These are phyloP conservation scores for Kickxella alabastrina DNA, from an alignment of 192 early-diverging fungal genomes.

Conservation along the genomic window DNA sequence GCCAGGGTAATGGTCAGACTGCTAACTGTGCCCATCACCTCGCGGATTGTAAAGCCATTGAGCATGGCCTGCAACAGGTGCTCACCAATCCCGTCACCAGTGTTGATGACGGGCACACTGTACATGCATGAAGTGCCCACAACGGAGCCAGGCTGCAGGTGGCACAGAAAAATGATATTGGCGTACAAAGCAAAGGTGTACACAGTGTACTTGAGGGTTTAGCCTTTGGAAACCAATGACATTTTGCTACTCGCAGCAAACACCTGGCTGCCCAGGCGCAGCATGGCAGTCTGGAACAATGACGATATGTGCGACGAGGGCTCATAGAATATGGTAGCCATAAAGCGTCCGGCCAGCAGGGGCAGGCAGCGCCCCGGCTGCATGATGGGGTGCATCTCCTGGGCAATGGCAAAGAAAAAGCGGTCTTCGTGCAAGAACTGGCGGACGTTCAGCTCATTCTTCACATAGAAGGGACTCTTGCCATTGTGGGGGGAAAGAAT, in stretches of 20 bases:
- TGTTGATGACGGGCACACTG: conserved; percentile 91
- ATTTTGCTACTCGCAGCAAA: conserved; percentile 78
- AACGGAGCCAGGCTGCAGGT: conserved; percentile 87
- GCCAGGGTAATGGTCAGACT: conserved; percentile 92
- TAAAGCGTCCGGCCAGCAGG: conserved; percentile 82
- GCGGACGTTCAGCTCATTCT: conserved; percentile 86
- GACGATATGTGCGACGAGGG: conserved; percentile 89
- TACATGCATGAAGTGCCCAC: conserved; percentile 79
- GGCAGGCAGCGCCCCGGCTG: conserved; percentile 84
- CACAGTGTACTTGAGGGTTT: conserved; percentile 90
- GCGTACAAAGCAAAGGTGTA: conserved; percentile 90
- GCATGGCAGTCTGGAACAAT: conserved; percentile 95
- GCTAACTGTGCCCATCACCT: conserved; percentile 96
- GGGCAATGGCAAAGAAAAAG: conserved; percentile 89
- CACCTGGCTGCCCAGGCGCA: conserved; percentile 85
- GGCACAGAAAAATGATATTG: conserved; percentile 88
- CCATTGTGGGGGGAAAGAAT: conserved; percentile 43
- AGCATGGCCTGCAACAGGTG: conserved; percentile 98
- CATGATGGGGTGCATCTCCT: conserved; percentile 93
- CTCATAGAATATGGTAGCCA: conserved; percentile 96
- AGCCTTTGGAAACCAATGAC: conserved; percentile 93
- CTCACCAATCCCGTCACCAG: conserved; percentile 95
- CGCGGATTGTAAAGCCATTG: conserved; percentile 90
- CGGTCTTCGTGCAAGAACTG: conserved; percentile 92
- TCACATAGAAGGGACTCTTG: conserved; percentile 79